These are phyloP conservation scores for Deuterostichococcus epilithicus DNA, from an alignment of 139 green algal species.

Conservation along the genomic window DNA sequence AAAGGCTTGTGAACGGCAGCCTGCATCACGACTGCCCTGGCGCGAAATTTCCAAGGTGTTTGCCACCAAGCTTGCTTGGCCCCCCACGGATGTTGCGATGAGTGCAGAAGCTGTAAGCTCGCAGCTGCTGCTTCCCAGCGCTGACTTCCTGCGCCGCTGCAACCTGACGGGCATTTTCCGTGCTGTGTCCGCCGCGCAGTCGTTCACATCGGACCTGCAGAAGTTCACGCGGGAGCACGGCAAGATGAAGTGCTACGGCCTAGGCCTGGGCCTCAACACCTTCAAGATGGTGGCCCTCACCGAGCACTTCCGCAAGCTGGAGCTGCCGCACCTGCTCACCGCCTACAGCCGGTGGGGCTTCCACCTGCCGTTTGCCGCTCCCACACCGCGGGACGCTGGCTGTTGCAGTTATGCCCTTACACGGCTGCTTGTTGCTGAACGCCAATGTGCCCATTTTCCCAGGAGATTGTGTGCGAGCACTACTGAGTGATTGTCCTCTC, in stretches of 20 bases:
- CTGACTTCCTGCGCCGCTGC: neutral
- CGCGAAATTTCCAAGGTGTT: too few relatives aligned
- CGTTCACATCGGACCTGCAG: conserved; percentile 71
- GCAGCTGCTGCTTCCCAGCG: too few relatives aligned
- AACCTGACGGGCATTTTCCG: neutral
- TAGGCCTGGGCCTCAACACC: conserved; percentile 93
- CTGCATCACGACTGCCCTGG: too few relatives aligned
- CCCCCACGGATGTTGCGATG: too few relatives aligned
- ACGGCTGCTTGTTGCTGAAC: too few relatives aligned
- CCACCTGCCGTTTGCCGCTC: neutral
- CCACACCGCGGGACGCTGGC: neutral
- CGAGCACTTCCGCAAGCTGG: conserved; percentile 88
- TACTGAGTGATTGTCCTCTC: too few relatives aligned
- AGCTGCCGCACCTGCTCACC: conserved; percentile 44
- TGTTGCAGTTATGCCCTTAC: too few relatives aligned
- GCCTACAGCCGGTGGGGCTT: conserved; percentile 53
- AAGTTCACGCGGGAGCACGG: conserved; percentile 69
- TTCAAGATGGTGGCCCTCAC: conserved; percentile 95
- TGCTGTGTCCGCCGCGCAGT: conserved; percentile 24
- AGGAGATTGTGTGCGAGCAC: too few relatives aligned
- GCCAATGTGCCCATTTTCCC: too few relatives aligned
- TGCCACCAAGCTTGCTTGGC: too few relatives aligned
- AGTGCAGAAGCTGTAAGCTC: too few relatives aligned
- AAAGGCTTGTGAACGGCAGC: too few relatives aligned
- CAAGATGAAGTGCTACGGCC: conserved; percentile 90